phyloP scores from a whole-genome alignment of 345 rosid species.

The Fremontodendron californicum region DNA sequence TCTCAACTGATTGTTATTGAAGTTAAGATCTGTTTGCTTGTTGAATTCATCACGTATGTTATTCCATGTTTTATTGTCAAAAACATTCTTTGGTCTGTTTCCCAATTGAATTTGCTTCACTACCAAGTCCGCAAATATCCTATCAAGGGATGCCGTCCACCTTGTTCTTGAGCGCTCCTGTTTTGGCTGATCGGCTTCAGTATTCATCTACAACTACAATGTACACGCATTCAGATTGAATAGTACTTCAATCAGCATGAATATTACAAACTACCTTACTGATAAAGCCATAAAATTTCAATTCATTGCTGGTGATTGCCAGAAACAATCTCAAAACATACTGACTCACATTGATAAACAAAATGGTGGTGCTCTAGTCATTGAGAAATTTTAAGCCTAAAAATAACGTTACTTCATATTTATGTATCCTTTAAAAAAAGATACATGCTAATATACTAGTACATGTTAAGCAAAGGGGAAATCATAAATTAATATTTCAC shows the following conservation, averaged over 20 bases:
- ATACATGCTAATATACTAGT: not conserved
- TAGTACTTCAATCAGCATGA: not conserved
- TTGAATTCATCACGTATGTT: conserved; percentile 65
- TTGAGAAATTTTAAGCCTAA: not conserved
- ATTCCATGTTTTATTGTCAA: conserved; percentile 76
- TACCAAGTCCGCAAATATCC: conserved; percentile 68
- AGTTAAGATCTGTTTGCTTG: conserved; percentile 52
- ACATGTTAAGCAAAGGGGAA: not conserved
- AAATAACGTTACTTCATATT: not conserved
- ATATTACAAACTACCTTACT: not conserved
- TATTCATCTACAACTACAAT: conserved; percentile 44
- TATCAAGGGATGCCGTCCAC: conserved; percentile 69
- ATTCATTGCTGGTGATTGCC: not conserved
- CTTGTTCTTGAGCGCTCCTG: conserved; percentile 61
- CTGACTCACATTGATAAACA: not conserved
- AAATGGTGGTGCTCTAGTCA: not conserved
- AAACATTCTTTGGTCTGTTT: conserved; percentile 59
- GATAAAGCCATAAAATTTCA: not conserved
- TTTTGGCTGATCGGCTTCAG: conserved; percentile 43
- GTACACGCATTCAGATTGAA: not conserved
- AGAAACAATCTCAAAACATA: conserved; percentile 1
- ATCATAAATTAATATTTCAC: not conserved
- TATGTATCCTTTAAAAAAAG: not conserved
- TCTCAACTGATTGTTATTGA: conserved; percentile 73
- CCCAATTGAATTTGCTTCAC: conserved; percentile 67